Evolutionary conservation across 2,329 filamentous ascomycete genomes (phyloP).

Genomic region (Myriosclerotinia scirpicola): DNA sequence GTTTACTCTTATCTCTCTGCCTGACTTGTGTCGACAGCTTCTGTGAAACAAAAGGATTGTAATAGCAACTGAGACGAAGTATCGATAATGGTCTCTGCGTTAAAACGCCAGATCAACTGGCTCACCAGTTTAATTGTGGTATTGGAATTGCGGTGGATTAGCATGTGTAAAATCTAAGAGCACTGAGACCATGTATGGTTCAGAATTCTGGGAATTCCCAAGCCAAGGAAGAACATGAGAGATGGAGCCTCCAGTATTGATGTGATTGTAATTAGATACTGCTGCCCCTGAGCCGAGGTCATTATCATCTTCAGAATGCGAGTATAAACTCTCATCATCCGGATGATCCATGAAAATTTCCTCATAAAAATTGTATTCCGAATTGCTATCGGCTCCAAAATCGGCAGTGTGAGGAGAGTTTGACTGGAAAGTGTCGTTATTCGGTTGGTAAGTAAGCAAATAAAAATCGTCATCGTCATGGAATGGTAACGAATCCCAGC

Average conservation of each 20-base stretch:
- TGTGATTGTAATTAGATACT: background rate
- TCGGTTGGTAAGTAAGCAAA: background rate
- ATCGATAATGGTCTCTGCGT: too few species aligned
- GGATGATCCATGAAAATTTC: background rate
- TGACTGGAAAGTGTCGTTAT: background rate
- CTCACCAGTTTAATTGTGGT: too few species aligned
- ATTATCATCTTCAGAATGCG: background rate
- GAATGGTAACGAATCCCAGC: background rate
- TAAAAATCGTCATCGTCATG: background rate
- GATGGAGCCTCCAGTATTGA: too few species aligned
- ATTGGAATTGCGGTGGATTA: background rate
- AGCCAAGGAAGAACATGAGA: background rate
- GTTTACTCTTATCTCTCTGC: too few species aligned
- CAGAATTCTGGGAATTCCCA: background rate
- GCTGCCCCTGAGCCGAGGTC: background rate
- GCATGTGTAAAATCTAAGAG: background rate
- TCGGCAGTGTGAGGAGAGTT: accelerated
- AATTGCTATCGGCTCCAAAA: background rate
- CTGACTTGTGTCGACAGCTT: too few species aligned
- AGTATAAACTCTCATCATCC: background rate
- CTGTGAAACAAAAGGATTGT: too few species aligned
- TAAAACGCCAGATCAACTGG: too few species aligned
- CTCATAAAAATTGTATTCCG: background rate
- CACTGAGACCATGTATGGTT: background rate
- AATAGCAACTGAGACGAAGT: too few species aligned